Evolutionary conservation across 495 filamentous ascomycete species (phyloP).

Genomic region (Podospora pseudopauciseta): DNA sequence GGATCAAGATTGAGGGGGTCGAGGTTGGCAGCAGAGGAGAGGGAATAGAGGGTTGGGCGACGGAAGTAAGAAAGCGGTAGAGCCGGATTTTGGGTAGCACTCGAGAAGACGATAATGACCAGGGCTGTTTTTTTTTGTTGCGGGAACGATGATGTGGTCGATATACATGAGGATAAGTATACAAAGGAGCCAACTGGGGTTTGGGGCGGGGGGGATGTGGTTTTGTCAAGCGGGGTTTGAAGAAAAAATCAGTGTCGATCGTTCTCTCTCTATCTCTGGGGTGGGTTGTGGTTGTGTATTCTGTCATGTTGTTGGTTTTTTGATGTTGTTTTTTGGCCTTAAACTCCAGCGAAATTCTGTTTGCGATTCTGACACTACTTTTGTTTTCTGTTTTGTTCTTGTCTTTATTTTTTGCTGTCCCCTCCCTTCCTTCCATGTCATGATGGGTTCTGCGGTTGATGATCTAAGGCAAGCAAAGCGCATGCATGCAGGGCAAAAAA

Average conservation of each 20-base stretch:
- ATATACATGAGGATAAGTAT: background rate
- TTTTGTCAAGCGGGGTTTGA: background rate
- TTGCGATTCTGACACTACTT: too few relatives aligned
- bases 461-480: too few relatives aligned
- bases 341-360: too few relatives aligned
- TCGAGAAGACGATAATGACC: background rate
- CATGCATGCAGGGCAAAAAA: too few relatives aligned
- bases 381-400: too few relatives aligned
- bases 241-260: background rate
- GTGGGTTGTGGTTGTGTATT: background rate
- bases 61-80: conserved; percentile 82
- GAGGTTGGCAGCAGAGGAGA: conserved; percentile 79
- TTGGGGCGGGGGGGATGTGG: background rate
- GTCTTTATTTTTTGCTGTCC: too few relatives aligned
- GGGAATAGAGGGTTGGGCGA: conserved; percentile 93
- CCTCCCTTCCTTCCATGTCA: too few relatives aligned
- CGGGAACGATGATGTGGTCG: background rate
- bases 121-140: background rate
- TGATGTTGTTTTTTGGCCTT: too few relatives aligned
- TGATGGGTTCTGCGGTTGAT: too few relatives aligned
- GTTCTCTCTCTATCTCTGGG: background rate
- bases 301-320: too few relatives aligned
- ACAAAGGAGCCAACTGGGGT: background rate
- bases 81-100: background rate
- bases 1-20: conserved; percentile 64